Base-by-base conservation (phyloP, 1,139 yeast species). In the Casaregolazyma suthepensis region DNA sequence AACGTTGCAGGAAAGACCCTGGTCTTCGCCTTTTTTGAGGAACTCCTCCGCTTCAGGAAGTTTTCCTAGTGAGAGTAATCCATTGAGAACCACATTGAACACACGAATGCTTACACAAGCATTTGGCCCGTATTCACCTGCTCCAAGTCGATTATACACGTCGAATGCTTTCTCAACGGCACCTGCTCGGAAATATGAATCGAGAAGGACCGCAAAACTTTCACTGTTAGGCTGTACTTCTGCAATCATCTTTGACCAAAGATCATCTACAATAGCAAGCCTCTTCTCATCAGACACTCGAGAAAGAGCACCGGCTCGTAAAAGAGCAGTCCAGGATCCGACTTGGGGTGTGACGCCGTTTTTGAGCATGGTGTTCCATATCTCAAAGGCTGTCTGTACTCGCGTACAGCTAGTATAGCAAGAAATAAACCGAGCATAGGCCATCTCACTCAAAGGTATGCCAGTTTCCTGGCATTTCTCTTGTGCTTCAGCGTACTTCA, bases 291-390 rank as follows among this genome's bases (percentile, higher is more conserved):
- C 48, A 18, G 54, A 20, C 18, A 56, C 60, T 26, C 59, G 58
- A 10, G 66, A 54, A 29, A 68, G 66, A 3, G 76, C 64, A 22
- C 73, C 77, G 1, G 81, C 71, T 45, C 68, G 63, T 35, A 80
- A 65, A 50, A 80, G 65, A 51, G 73, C 71, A 53, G 78, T 76
- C 81, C 81, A 79, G 3, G 74, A 65, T 7, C 62, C 62, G 10
- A 71, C 60, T 1, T 73, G 60, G 5, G 76, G 74, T 1, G 54
- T 55, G 10, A 67, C 56, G 5, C 67, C 69, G 5, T 62, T 52
- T 18, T 62, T 55, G 22, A 70, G 57, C 62, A 78, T 60, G 43
- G 66, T 67, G 50, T 71, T 72, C 79, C 80, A 78, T 2, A 74
- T 57, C 4, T 66, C 62, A 49, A 73, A 66, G 3, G 78, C 71